Evolutionary conservation across 2,329 filamentous ascomycete species (phyloP), one percentile per base, ranked within the genome.

Genomic region (Ceratocystis diversiconidia): DNA sequence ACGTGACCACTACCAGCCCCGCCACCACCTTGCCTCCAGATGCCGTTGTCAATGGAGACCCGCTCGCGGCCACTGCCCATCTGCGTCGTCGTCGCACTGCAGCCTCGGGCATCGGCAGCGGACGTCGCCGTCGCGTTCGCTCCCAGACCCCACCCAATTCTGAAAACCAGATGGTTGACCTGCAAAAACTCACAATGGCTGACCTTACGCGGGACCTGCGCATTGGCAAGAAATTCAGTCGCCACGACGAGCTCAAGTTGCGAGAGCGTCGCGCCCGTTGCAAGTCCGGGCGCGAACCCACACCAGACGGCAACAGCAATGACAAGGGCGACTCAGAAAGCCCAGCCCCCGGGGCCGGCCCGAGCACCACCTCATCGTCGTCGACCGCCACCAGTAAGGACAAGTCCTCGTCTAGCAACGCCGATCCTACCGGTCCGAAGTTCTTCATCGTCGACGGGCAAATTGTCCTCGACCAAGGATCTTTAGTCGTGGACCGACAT

Each of bases 161-260:
- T 2, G 85, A 88, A 70, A 73, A 75, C 28, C 79, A 82, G 66
- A 74, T 81, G 68, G 85, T 92, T 65, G 86, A 91, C 71, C 78
- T 83, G 25, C 80, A 81, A 28, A 81, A 80, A 2, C 80, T 88
- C 30, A 89, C 84, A 64, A 90, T 94, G 85, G 82, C 80, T 55
- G 87, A 90, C 66, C 75, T 94, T 2, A 88, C 84, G 62, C 83
- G 81, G 68, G 87, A 90, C 71, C 76, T 88, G 63, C 80, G 81
- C 25, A 86, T 87, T 65, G 89, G 89, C 66, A 89, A 88, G 73
- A 85, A 87, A 67, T 92, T 90, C 65, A 86, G 85, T 71, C 82
- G 86, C 2, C 88, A 90, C 70, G 84, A 85, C 70, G 85, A 88
- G 71, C 85, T 94, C 70, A 83, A 85, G 52, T 80, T 85, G 69